Evolutionary conservation across 805 yeast genomes (phyloP), one percentile per base, ranked within the genome.

Genomic region (Saccharomycopsis sp.): DNA sequence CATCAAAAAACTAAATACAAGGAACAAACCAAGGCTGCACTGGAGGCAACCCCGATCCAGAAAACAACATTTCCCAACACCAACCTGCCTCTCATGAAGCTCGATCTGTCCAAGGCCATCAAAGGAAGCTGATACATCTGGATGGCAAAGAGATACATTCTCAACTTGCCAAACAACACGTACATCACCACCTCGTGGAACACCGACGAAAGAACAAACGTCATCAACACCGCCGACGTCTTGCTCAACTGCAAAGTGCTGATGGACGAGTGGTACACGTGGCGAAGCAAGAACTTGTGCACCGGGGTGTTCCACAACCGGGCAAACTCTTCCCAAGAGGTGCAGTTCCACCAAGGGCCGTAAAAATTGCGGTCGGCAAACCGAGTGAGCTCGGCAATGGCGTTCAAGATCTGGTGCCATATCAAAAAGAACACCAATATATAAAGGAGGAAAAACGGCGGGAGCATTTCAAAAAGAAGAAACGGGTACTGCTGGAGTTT

Each of bases 311-410:
- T 92, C 98, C 99, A 94, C 48, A 82, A 77, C 49, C 96, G 69
- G 8, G 96, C 80, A 58, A 84, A 92, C 56, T 88, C 88, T 43
- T 83, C 83, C 96, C 96, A 92, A 31, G 85, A 81, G 15, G 80
- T 75, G 47, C 94, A 83, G 52, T 88, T 85, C 98, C 99, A 92
- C 98, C 98, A 94, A 33, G 86, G 83, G 3, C 94, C 89, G 56
- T 94, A 92, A 59, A 92, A 92, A 50, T 82, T 82, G 38, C 98
- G 73, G 57, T 92, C 96, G 4, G 85, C 96, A 61, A 79, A 94
- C 39, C 69, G 55, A 12, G 95, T 79, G 29, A 89, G 64, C 57
- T 92, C 98, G 0, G 95, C 97, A 52, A 94, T 72, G 18, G 82
- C 80, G 55, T 88, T 89, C 52, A 88, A 65, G 38, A 89, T 89